Evolutionary conservation across 2,329 filamentous ascomycete species (phyloP).

Genomic region (Botrytis hyacinthi): DNA sequence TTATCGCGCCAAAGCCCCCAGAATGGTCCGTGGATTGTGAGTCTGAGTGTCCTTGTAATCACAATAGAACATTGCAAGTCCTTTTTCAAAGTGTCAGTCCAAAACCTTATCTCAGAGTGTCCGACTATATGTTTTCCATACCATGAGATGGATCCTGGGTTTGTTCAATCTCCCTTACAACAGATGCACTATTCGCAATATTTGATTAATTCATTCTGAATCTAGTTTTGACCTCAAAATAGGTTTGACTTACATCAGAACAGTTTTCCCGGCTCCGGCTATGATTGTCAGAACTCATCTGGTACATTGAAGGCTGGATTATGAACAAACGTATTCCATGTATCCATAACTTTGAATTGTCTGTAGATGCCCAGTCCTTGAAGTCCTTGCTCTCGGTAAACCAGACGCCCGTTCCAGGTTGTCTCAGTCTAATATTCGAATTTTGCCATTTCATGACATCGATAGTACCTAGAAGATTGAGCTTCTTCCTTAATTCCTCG

Average conservation of each 20-base stretch:
- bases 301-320: background rate
- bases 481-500: conserved; percentile 9
- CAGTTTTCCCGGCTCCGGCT: conserved; percentile 30
- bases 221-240: background rate
- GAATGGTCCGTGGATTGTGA: conserved; percentile 7
- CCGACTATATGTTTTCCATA: conserved; percentile 19
- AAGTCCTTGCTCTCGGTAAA: conserved; percentile 27
- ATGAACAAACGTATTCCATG: conserved; percentile 27
- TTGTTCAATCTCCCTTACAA: conserved; percentile 21
- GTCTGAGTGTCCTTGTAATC: conserved; percentile 18
- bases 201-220: background rate
- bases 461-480: conserved; percentile 18
- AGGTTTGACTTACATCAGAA: conserved; percentile 21
- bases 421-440: conserved; percentile 22
- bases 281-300: background rate
- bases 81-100: conserved; percentile 18
- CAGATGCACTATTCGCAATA: conserved; percentile 6
- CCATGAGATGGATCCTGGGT: background rate
- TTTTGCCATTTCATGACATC: conserved; percentile 23
- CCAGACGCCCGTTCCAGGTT: conserved; percentile 29
- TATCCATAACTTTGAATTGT: conserved; percentile 27
- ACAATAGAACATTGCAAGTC: conserved; percentile 14
- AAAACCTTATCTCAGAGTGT: background rate
- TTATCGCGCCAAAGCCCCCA: conserved; percentile 34
- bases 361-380: conserved; percentile 17